A percentile compares a stretch with the other conserved stretches of the same genome.
These are phyloP conservation scores for Alternaria conjuncta DNA, from an alignment of 2,329 filamentous ascomycete species.

Conservation along the genomic window DNA sequence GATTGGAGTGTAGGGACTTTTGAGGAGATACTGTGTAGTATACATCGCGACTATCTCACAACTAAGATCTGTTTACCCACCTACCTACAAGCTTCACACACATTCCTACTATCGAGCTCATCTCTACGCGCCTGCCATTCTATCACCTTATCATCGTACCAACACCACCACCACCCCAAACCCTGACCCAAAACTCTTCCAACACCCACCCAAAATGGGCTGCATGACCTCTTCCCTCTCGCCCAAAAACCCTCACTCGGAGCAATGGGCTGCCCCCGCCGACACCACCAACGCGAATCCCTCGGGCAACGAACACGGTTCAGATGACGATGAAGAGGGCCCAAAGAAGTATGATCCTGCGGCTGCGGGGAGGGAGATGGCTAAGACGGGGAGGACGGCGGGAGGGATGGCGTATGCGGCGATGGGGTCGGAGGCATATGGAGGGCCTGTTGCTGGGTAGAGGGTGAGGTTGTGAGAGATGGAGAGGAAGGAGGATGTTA, in stretches of 20 bases:
- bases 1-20: background rate
- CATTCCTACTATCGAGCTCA: rapidly evolving
- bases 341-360: background rate
- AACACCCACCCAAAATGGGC: background rate
- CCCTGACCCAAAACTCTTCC: too few relatives aligned
- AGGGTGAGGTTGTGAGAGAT: background rate
- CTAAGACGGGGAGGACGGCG: background rate
- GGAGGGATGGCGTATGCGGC: background rate
- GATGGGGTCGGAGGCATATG: background rate
- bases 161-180: background rate
- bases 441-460: background rate
- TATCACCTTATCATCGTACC: background rate
- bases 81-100: background rate
- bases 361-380: background rate
- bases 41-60: background rate
- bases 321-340: background rate
- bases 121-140: background rate
- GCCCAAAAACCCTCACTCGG: background rate
- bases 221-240: background rate
- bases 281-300: background rate
- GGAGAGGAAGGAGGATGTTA: too few relatives aligned
- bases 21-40: background rate
- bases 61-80: background rate
- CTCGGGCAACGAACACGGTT: background rate
- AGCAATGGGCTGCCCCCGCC: background rate